These are phyloP conservation scores for Globisporangium carolinianum DNA, from an alignment of 352 stramenopile species.

Conservation along the genomic window DNA sequence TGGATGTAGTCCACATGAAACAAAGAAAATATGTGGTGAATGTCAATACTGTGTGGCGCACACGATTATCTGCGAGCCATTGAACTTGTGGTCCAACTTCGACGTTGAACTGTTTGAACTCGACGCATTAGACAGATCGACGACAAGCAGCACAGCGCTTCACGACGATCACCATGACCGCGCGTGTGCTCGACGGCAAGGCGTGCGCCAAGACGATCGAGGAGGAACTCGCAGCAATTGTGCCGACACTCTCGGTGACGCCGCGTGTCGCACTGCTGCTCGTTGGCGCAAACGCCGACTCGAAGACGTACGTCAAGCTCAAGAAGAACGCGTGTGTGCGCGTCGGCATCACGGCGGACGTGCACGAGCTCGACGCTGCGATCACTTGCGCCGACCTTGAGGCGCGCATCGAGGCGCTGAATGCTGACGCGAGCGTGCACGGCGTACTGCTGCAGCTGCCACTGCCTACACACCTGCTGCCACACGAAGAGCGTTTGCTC, in stretches of 20 bases:
- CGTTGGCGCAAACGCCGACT: slow-evolving; percentile 86
- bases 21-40: too few species aligned
- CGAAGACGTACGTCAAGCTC: slow-evolving; percentile 92
- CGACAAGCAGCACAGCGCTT: neutral
- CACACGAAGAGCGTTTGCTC: slow-evolving; percentile 88
- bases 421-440: slow-evolving; percentile 86
- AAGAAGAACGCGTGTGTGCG: slow-evolving; percentile 98
- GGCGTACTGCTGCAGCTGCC: slow-evolving; percentile 94
- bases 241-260: slow-evolving; percentile 18
- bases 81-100: neutral
- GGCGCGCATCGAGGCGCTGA: slow-evolving; percentile 72
- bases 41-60: too few species aligned
- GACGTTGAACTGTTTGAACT: slow-evolving; percentile 6
- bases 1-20: too few species aligned
- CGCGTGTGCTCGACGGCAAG: slow-evolving; percentile 43
- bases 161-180: neutral
- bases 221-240: slow-evolving; percentile 48
- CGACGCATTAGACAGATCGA: neutral
- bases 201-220: slow-evolving; percentile 59
- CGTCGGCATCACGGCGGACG: slow-evolving; percentile 87
- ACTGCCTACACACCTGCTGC: slow-evolving; percentile 44
- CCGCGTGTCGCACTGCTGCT: slow-evolving; percentile 93
- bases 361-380: slow-evolving; percentile 49
- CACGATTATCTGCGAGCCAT: too few species aligned
- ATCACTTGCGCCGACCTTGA: slow-evolving; percentile 41